Evolutionary conservation across 2,329 filamentous ascomycete species (phyloP).

Genomic region (Neophaeococcomyces aloes): DNA sequence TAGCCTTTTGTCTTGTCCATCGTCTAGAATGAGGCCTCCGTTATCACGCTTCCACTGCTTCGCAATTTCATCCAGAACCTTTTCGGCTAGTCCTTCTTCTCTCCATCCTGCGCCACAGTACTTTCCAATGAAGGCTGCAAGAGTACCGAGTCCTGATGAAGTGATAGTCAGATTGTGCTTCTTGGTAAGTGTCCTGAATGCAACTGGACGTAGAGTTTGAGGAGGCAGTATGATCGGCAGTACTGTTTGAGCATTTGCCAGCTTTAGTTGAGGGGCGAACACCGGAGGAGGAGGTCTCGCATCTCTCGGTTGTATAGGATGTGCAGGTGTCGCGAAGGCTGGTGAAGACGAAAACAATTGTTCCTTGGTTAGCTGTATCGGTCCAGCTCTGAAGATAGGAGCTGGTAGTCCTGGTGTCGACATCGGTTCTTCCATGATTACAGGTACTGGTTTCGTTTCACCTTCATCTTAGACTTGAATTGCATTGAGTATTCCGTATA

Average conservation of each 20-base stretch:
- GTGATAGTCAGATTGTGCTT: slow-evolving; percentile 92
- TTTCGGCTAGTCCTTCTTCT: slow-evolving; percentile 86
- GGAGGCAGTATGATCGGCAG: slow-evolving; percentile 84
- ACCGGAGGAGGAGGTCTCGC: slow-evolving; percentile 25
- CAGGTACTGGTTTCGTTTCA: no score
- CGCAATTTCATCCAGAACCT: slow-evolving; percentile 82
- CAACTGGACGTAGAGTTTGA: slow-evolving; percentile 74
- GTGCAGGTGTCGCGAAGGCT: slow-evolving; percentile 75
- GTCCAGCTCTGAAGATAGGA: slow-evolving; percentile 14
- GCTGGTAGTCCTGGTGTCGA: slow-evolving; percentile 15
- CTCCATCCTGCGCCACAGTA: slow-evolving; percentile 95
- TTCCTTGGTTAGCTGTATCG: slow-evolving; percentile 34
- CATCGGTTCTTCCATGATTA: slow-evolving; percentile 22
- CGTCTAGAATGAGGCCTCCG: slow-evolving; percentile 84
- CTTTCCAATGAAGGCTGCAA: slow-evolving; percentile 82
- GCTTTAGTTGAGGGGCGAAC: slow-evolving; percentile 27
- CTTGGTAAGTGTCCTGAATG: slow-evolving; percentile 92
- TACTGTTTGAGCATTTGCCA: slow-evolving; percentile 49
- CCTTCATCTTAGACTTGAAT: no score
- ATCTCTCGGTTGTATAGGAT: slow-evolving; percentile 49
- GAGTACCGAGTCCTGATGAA: slow-evolving; percentile 69
- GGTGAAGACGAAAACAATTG: slow-evolving; percentile 79
- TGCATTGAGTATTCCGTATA: no score
- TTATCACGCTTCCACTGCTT: slow-evolving; percentile 84
- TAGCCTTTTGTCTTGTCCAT: slow-evolving; percentile 57